Conservation (phyloP, 2,329 filamentous ascomycete genomes). For the Curvularia eragrostidis region DNA sequence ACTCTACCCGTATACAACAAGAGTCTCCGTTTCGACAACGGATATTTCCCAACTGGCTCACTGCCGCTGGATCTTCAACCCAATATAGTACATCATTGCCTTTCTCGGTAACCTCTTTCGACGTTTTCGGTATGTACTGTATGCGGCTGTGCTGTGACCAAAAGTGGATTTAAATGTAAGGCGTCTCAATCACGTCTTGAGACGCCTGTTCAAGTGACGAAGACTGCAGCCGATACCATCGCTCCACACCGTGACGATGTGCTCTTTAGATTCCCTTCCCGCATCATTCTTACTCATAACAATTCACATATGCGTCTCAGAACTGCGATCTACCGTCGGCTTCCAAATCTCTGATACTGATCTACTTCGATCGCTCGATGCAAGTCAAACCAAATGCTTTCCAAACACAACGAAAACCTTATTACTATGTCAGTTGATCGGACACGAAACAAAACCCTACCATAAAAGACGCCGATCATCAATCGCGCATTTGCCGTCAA, state of each 20-base stretch:
- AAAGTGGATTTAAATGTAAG: background rate
- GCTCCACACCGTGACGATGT: too few species aligned
- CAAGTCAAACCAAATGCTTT: background rate
- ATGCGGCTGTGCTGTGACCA: background rate
- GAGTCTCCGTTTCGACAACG: slow-evolving; percentile 1
- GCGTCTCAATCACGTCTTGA: background rate
- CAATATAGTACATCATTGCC: background rate
- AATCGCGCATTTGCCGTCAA: background rate
- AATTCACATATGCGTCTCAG: background rate
- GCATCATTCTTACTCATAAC: too few species aligned
- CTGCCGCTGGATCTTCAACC: background rate
- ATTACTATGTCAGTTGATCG: background rate
- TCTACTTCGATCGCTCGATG: background rate
- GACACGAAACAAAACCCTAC: background rate
- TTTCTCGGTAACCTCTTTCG: background rate
- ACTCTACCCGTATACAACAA: background rate
- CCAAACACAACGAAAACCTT: background rate
- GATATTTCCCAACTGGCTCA: background rate
- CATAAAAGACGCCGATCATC: background rate
- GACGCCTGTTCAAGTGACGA: background rate
- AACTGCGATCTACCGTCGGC: background rate
- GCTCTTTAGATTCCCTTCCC: background rate
- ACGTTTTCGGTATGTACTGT: background rate
- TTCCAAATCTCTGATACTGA: background rate
- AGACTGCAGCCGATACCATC: background rate